Evolutionary conservation across 306 rosid genomes (phyloP).

Genomic region (Medicago arabica): DNA sequence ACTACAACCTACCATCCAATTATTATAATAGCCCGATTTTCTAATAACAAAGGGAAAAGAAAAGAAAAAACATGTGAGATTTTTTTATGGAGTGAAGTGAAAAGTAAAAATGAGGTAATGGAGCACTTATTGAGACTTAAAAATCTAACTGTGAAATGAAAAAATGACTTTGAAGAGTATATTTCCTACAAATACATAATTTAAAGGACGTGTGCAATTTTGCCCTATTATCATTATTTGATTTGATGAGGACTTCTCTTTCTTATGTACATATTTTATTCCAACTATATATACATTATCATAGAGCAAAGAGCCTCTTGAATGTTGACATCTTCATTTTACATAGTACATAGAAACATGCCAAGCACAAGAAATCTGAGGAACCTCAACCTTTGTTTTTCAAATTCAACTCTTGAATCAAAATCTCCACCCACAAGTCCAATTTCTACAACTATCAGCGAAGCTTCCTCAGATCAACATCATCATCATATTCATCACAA

Average conservation of each 20-base stretch:
- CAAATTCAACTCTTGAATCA: slow-evolving; percentile 53
- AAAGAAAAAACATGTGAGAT: too few species aligned
- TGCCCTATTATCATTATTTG: background rate
- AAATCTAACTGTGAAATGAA: too few species aligned
- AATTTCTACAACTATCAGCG: background rate
- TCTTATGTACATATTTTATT: background rate
- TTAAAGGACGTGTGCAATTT: background rate
- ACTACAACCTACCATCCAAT: too few species aligned
- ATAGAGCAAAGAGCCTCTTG: slow-evolving; percentile 3
- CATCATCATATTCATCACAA: slow-evolving; percentile 22
- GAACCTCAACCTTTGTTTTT: slow-evolving; percentile 61
- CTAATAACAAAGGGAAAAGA: too few species aligned
- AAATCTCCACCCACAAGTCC: slow-evolving; percentile 47
- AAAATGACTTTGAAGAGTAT: too few species aligned
- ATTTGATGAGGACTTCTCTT: slow-evolving; percentile 3
- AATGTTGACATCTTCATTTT: slow-evolving; percentile 1
- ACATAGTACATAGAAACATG: slow-evolving; percentile 45
- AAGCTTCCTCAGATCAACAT: slow-evolving; percentile 21
- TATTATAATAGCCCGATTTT: too few species aligned
- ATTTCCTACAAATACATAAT: too few species aligned
- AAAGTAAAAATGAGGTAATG: too few species aligned
- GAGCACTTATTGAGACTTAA: too few species aligned
- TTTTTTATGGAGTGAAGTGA: too few species aligned
- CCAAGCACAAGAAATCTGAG: slow-evolving; percentile 49
- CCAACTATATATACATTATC: background rate